Evolutionary conservation across 345 rosid species (phyloP).

Genomic region (Citrus mangshanensis): DNA sequence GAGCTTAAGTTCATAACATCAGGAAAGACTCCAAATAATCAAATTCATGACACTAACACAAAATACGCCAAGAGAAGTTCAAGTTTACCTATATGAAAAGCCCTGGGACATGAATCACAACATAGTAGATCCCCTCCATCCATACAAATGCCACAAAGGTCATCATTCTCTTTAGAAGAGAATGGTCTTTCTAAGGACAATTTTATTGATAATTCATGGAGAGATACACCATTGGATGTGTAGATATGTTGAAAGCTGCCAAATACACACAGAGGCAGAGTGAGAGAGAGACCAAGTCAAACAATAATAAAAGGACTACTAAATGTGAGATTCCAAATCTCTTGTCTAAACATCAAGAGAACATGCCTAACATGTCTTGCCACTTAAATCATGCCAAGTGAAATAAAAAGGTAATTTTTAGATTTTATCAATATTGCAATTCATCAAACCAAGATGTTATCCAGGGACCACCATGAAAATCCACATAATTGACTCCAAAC

Average conservation of each 20-base stretch:
- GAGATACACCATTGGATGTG: conserved; percentile 97
- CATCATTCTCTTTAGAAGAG: conserved; percentile 69
- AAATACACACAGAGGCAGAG: background rate
- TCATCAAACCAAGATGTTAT: background rate
- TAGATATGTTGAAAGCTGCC: conserved; percentile 84
- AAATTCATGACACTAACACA: conserved; percentile 5
- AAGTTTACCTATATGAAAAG: conserved; percentile 74
- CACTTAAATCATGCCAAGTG: background rate
- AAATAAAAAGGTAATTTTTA: background rate
- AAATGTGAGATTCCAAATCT: background rate
- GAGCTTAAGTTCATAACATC: background rate
- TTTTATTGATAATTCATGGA: conserved; percentile 80
- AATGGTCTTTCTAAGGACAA: conserved; percentile 52
- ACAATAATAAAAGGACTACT: background rate
- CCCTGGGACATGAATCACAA: conserved; percentile 96
- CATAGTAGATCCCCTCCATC: conserved; percentile 90
- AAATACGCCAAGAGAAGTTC: conserved; percentile 2
- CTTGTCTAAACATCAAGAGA: background rate
- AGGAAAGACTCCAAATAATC: background rate
- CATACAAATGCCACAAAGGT: conserved; percentile 73
- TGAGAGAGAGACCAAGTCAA: background rate
- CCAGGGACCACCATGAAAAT: background rate
- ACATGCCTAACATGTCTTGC: background rate
- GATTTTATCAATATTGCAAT: background rate
- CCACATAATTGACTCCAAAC: background rate